These are phyloP conservation scores for Metschnikowia baotianmanensis DNA, from an alignment of 805 yeast species.

Conservation along the genomic window DNA sequence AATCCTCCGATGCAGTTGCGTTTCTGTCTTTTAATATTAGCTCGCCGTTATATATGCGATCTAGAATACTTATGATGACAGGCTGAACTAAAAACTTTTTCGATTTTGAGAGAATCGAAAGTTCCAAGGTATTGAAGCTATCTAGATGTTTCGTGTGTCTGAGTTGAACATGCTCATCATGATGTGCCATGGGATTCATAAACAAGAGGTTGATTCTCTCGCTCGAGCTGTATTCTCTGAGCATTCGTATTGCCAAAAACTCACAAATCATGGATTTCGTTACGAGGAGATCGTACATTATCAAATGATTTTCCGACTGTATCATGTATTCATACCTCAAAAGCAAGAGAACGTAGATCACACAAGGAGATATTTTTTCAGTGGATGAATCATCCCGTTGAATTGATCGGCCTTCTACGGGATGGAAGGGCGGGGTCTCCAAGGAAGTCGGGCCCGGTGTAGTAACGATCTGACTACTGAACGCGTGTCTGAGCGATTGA, in stretches of 20 bases:
- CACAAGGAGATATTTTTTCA: constrained; percentile 23
- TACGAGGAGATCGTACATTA: constrained; percentile 33
- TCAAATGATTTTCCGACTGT: constrained; percentile 38
- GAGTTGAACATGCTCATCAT: constrained; percentile 17
- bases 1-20: constrained; percentile 16
- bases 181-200: constrained; percentile 41
- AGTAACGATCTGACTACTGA: constrained; percentile 20
- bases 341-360: constrained; percentile 33
- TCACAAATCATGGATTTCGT: constrained; percentile 55
- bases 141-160: constrained; percentile 21
- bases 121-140: constrained; percentile 46
- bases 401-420: constrained; percentile 16
- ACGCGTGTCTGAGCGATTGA: constrained; percentile 32
- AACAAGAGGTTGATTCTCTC: constrained; percentile 47
- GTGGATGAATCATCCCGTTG: constrained; percentile 13
- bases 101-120: constrained; percentile 51
- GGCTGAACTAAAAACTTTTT: constrained; percentile 54
- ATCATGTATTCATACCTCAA: constrained; percentile 38
- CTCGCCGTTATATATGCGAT: constrained; percentile 52
- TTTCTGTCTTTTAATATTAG: constrained; percentile 37
- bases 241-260: constrained; percentile 48
- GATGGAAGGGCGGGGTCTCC: constrained; percentile 22
- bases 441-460: constrained; percentile 5
- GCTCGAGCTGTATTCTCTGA: constrained; percentile 43
- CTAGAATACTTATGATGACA: constrained; percentile 43